Evolutionary conservation across 2,329 filamentous ascomycete species (phyloP), one percentile per base, ranked within the genome.

Genomic region (Exophiala mesophila): DNA sequence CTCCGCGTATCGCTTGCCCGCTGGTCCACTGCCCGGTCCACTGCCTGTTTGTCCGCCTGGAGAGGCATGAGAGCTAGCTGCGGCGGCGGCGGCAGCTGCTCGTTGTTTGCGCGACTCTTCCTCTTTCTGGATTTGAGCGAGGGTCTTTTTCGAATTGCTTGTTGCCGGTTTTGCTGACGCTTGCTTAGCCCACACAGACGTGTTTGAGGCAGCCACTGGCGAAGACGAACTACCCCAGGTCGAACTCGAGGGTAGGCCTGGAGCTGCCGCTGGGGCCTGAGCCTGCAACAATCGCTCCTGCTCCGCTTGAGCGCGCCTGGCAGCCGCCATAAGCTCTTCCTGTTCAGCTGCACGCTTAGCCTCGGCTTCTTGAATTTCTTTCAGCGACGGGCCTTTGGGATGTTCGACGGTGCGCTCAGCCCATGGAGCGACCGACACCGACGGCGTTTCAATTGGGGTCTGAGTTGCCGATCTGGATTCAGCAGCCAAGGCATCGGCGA

Each of bases 291-390:
- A 16, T 68, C 82, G 67, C 59, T 97, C 90, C 60, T 87, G 86
- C 64, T 97, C 88, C 7, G 87, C 77, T 44, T 67, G 65, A 18
- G 82, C 82, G 55, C 85, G 86, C 54, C 89, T 84, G 47, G 83
- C 77, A 30, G 86, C 83, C 24, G 82, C 81, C 12, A 86, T 88
- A 40, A 80, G 69, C 59, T 92, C 88, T 59, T 97, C 90, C 9
- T 80, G 82, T 66, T 94, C 86, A 38, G 90, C 90, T 8, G 89
- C 89, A 62, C 92, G 94, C 59, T 85, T 87, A 24, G 90, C 90
- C 63, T 98, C 92, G 3, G 87, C 83, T 63, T 95, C 90, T 63
- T 98, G 92, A 17, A 98, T 98, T 60, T 98, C 89, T 67, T 88
- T 94, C 50, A 98, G 71, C 47, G 89, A 96, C 2, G 90, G 92